A percentile compares a stretch with the other conserved stretches of the same genome.
Evolutionary conservation across 1,284 basidiomycete genomes (phyloP).

Genomic region (Ganoderma lucidum): DNA sequence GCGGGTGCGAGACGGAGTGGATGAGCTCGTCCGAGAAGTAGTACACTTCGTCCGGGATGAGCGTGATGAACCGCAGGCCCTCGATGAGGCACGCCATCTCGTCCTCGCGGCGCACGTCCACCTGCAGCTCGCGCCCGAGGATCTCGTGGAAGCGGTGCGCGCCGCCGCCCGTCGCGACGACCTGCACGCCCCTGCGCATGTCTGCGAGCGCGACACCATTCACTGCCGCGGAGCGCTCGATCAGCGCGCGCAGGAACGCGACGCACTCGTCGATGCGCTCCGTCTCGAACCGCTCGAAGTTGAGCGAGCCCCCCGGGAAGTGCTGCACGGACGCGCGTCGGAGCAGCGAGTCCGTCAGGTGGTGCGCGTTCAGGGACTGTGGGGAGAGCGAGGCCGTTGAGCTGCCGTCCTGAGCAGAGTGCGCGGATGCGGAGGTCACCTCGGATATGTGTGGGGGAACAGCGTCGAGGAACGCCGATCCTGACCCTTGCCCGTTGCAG

Average conservation of each 20-base stretch:
- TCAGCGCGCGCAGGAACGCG: slow-evolving; percentile 88
- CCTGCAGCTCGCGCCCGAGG: slow-evolving; percentile 78
- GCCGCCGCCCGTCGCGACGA: slow-evolving; percentile 98
- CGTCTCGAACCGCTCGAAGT: slow-evolving; percentile 98
- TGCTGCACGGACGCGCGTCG: slow-evolving; percentile 78
- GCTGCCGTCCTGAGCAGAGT: slow-evolving; percentile 24
- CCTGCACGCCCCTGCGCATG: slow-evolving; percentile 94
- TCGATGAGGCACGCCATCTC: slow-evolving; percentile 99
- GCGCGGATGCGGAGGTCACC: slow-evolving; percentile 21
- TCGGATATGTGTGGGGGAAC: slow-evolving; percentile 7
- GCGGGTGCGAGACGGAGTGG: slow-evolving; percentile 81
- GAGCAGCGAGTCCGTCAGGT: slow-evolving; percentile 70
- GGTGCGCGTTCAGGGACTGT: slow-evolving; percentile 51
- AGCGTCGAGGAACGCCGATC: slow-evolving; percentile 23
- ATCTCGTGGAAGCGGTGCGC: slow-evolving; percentile 94
- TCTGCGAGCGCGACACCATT: slow-evolving; percentile 91
- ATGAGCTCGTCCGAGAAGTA: slow-evolving; percentile 99
- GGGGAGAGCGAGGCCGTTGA: slow-evolving; percentile 38
- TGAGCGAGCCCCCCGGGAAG: slow-evolving; percentile 95
- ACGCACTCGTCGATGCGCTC: slow-evolving; percentile 89
- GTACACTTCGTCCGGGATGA: slow-evolving; percentile 98
- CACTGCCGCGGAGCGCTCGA: slow-evolving; percentile 86
- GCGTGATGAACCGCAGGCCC: slow-evolving; percentile 95
- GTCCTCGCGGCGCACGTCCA: slow-evolving; percentile 91
- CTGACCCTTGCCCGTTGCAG: slow-evolving; percentile 38